Percentiles rank a stretch among this genome's conserved stretches.
These are phyloP conservation scores for Pichia pseudocactophila DNA, from an alignment of 805 yeast species.

Conservation along the genomic window DNA sequence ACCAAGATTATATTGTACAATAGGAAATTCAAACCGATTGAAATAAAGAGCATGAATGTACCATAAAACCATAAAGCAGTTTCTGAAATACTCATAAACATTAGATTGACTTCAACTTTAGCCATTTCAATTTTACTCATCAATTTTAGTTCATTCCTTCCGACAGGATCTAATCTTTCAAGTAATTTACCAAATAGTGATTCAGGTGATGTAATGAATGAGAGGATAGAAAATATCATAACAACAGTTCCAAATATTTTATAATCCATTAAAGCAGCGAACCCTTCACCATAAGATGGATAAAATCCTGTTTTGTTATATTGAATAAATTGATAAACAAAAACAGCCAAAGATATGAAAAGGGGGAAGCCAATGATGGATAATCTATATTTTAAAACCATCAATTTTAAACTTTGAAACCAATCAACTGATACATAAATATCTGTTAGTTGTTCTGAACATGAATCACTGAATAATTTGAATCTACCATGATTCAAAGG, in stretches of 20 bases:
- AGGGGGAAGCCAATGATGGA: conserved; percentile 64
- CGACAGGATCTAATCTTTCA: conserved; percentile 42
- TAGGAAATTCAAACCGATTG: conserved; percentile 35
- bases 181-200: conserved; percentile 26
- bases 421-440: conserved; percentile 42
- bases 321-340: conserved; percentile 45
- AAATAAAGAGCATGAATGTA: conserved; percentile 41
- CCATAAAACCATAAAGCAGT: conserved; percentile 47
- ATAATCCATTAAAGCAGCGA: conserved; percentile 30
- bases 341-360: conserved; percentile 42
- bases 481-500: conserved; percentile 27
- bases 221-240: conserved; percentile 28
- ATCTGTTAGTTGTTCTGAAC: conserved; percentile 30
- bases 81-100: conserved; percentile 62
- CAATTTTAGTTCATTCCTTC: conserved; percentile 37
- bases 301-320: conserved; percentile 33
- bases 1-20: conserved; percentile 25
- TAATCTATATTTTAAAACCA: conserved; percentile 71
- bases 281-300: conserved; percentile 38
- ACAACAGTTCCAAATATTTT: conserved; percentile 22
- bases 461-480: conserved; percentile 41
- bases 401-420: conserved; percentile 51
- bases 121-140: conserved; percentile 31
- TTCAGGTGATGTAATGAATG: conserved; percentile 33
- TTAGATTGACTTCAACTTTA: conserved; percentile 40